These are phyloP conservation scores for Prunus persica DNA, from an alignment of 306 rosid genomes.

Conservation along the genomic window Prunus_persica_NCBIv2 NC_034010.1:13673001-13673500, in stretches of 20 bases:
- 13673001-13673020: slow-evolving; percentile 50
- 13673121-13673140: slow-evolving; percentile 84
- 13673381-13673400: slow-evolving; percentile 68
- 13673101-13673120: slow-evolving; percentile 92
- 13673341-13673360: slow-evolving; percentile 74
- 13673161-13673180: slow-evolving; percentile 49
- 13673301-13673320: slow-evolving; percentile 55
- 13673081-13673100: slow-evolving; percentile 92
- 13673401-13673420: slow-evolving; percentile 65
- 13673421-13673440: slow-evolving; percentile 57
- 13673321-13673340: slow-evolving; percentile 71
- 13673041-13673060: slow-evolving; percentile 44
- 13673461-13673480: slow-evolving; percentile 78
- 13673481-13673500: slow-evolving; percentile 72
- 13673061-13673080: slow-evolving; percentile 58
- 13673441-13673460: slow-evolving; percentile 89
- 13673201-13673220: slow-evolving; percentile 93
- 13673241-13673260: slow-evolving; percentile 68
- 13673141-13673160: slow-evolving; percentile 63
- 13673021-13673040: slow-evolving; percentile 33
- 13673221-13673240: slow-evolving; percentile 61
- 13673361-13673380: slow-evolving; percentile 81
- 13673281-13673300: slow-evolving; percentile 56
- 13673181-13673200: slow-evolving; percentile 57
- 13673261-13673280: slow-evolving; percentile 57